Base-by-base conservation (phyloP, 352 stramenopile genomes). In the Pythium vanterpoolii region DNA sequence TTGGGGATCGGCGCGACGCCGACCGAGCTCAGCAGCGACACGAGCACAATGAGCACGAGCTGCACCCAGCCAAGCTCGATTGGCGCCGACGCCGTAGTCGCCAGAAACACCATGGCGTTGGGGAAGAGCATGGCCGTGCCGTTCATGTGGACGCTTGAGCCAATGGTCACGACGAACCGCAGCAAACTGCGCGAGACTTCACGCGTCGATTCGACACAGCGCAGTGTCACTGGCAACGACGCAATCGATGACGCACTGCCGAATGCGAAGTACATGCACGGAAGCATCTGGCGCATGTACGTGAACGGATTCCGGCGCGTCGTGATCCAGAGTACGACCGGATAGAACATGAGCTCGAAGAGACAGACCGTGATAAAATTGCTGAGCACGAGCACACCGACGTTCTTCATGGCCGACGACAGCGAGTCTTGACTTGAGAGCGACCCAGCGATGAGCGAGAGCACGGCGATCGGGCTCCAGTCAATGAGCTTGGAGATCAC, bases 101-200 rank as follows among this genome's bases (percentile, higher is more conserved):
- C 77, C 23, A 92, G 67, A 56, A 89, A 92, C 13, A 92, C 69
- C 8, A 92, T 55, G 9, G 80, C 77, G 21, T 69, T 81, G 0
- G 79, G 79, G 56, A 87, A 93, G 56, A 85, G 86, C 60, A 90
- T 84, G 13, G 80, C 81, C 28, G 73, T 80, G 63, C 83, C 83
- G 57, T 93, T 89, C 76, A 89, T 93, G 71, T 93, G 78, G 33
- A 82, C 68, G 4, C 73, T 87, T 28, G 69, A 78, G 13, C 83
- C 83, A 49, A 93, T 81, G 9, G 83, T 89, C 31, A 93, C 36
- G 27, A 93, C 76, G 49, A 93, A 93, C 36, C 80, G 71, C 34
- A 78, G 40, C 5, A 93, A 61, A 23, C 68, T 73, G 14, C 73
- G 72, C 16, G 80, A 79, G 34, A 89, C 76, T 44, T 88, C 76